phyloP scores from a whole-genome alignment of 495 filamentous ascomycete genomes.

The Diplogelasinospora grovesii region DNA sequence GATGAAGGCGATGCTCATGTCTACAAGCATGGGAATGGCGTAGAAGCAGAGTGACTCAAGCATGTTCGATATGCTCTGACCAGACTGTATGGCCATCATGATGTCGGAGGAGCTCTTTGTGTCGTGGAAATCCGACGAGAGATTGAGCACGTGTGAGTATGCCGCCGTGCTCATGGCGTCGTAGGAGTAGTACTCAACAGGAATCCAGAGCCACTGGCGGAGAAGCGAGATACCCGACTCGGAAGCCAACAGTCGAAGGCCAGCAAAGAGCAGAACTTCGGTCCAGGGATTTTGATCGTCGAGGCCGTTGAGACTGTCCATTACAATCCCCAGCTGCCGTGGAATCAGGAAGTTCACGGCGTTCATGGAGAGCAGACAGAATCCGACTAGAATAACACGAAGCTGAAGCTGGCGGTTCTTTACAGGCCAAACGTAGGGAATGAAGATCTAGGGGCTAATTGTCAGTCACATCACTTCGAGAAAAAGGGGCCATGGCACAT shows the following conservation, averaged over 20 bases:
- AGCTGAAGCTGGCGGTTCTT: conserved; percentile 50
- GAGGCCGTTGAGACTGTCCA: conserved; percentile 43
- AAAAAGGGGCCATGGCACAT: conserved; percentile 17
- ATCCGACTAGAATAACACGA: conserved; percentile 47
- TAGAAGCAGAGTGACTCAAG: conserved; percentile 62
- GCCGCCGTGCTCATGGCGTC: conserved; percentile 55
- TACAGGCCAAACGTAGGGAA: conserved; percentile 60
- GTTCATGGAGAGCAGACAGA: conserved; percentile 57
- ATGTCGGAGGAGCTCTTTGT: conserved; percentile 67
- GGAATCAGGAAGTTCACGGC: conserved; percentile 59
- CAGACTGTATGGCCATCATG: conserved; percentile 59
- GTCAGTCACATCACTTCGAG: conserved; percentile 2
- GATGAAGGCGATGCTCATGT: conserved; percentile 60
- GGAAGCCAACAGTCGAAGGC: conserved; percentile 49
- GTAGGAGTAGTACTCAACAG: conserved; percentile 58
- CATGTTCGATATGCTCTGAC: conserved; percentile 54
- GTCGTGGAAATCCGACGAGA: conserved; percentile 76
- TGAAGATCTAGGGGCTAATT: conserved; percentile 41
- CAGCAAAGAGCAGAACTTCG: conserved; percentile 48
- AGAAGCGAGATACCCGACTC: conserved; percentile 50
- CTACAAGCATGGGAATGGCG: conserved; percentile 62
- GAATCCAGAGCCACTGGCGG: conserved; percentile 56
- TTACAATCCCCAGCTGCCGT: conserved; percentile 57
- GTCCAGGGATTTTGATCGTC: conserved; percentile 43
- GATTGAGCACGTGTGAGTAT: conserved; percentile 68